Percentiles rank a stretch among this genome's conserved stretches.
Conservation (phyloP, 1,139 yeast genomes). For the Suhomyces maxii region DNA sequence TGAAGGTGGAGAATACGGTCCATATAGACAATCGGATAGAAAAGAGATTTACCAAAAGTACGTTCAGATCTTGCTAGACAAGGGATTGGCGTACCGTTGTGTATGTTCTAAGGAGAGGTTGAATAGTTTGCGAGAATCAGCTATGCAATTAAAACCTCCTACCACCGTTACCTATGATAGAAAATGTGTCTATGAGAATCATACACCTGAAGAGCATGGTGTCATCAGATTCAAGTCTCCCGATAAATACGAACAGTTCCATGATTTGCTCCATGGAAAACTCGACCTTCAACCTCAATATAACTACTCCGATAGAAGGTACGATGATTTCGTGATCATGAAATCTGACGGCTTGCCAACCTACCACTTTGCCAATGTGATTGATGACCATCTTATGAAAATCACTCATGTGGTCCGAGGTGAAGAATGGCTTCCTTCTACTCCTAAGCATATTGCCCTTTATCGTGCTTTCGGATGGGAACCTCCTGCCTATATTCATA, state of each 20-base stretch:
- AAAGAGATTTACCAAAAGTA: slow-evolving; percentile 60
- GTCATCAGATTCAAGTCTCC: slow-evolving; percentile 74
- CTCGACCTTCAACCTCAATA: slow-evolving; percentile 78
- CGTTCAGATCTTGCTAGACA: slow-evolving; percentile 53
- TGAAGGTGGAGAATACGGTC: slow-evolving; percentile 66
- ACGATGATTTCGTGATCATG: slow-evolving; percentile 84
- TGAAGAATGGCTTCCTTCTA: slow-evolving; percentile 96
- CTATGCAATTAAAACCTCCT: slow-evolving; percentile 76
- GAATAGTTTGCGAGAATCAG: slow-evolving; percentile 64
- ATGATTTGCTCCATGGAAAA: slow-evolving; percentile 75
- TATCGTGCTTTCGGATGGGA: slow-evolving; percentile 87
- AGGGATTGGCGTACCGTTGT: slow-evolving; percentile 82
- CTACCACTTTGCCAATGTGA: slow-evolving; percentile 92
- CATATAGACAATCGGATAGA: slow-evolving; percentile 85
- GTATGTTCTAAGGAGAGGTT: slow-evolving; percentile 83
- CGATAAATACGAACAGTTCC: slow-evolving; percentile 59
- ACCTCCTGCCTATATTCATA: slow-evolving; percentile 81
- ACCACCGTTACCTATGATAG: slow-evolving; percentile 92
- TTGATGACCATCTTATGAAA: slow-evolving; percentile 90
- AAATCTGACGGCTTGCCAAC: slow-evolving; percentile 95
- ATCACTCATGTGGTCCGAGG: slow-evolving; percentile 95
- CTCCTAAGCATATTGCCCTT: slow-evolving; percentile 89
- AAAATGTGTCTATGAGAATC: slow-evolving; percentile 50
- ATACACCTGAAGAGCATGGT: slow-evolving; percentile 28
- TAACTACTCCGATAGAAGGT: slow-evolving; percentile 67